Conservation (phyloP, 164 flowering plant genomes). For the Cinnamomum micranthum region DNA sequence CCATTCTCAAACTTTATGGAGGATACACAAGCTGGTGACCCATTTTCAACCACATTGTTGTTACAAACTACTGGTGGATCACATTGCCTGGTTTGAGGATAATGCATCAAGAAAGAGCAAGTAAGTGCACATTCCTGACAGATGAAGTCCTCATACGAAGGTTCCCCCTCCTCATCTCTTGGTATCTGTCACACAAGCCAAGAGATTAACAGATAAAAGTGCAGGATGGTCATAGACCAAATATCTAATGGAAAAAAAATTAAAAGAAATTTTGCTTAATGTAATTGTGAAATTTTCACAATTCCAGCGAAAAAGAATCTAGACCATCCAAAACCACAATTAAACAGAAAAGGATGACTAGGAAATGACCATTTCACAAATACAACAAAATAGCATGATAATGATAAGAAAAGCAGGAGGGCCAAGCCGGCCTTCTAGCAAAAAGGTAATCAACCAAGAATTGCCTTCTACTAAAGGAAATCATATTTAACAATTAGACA, state of each 20-base stretch:
- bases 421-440: too few relatives aligned
- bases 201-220: not conserved
- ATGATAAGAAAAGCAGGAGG: too few relatives aligned
- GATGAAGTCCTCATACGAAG: constrained; percentile 83
- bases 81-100: constrained; percentile 43
- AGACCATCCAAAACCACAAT: too few relatives aligned
- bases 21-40: constrained; percentile 20
- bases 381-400: too few relatives aligned
- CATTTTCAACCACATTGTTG: constrained; percentile 30
- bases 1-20: constrained; percentile 30
- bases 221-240: not conserved
- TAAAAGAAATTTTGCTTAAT: not conserved
- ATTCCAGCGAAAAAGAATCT: too few relatives aligned
- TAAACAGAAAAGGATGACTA: too few relatives aligned
- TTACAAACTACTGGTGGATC: constrained; percentile 28
- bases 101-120: constrained; percentile 63
- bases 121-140: constrained; percentile 60
- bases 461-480: too few relatives aligned
- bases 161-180: constrained; percentile 91
- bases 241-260: not conserved
- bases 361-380: too few relatives aligned
- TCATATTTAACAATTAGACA: too few relatives aligned
- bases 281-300: too few relatives aligned
- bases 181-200: constrained; percentile 57
- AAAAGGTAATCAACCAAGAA: too few relatives aligned